Base-by-base conservation (phyloP, 164 flowering plant genomes). In the Annona cherimola region DNA sequence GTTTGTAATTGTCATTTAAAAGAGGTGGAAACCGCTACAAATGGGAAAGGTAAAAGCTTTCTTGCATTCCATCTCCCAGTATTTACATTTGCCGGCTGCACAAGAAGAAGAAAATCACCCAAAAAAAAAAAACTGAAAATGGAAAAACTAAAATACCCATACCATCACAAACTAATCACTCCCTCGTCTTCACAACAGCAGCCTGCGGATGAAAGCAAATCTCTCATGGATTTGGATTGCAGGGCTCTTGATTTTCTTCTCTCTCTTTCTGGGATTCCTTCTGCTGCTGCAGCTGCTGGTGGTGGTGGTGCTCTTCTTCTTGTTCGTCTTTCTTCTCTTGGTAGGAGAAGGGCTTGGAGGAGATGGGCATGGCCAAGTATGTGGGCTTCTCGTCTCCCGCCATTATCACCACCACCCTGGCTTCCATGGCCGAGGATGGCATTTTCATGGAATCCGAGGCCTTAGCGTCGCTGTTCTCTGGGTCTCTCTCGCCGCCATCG, bases 361-460 rank as follows among this genome's bases (percentile, higher is more conserved):
- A 78, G 14, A 79, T 72, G 2, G 93, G 96, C 2, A 90, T 89
- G 7, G 96, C 93, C 75, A 90, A 63, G 71, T 65, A 88, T 3
- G 86, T 91, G 0, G 96, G 89, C 70, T 84, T 86, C 60, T 64
- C 82, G 50, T 89, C 77, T 1, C 93, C 96, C 3, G 96, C 88
- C 96, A 91, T 86, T 42, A 91, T 88, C 71, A 91, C 96, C 70
- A 91, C 75, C 45, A 83, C 78, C 76, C 86, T 86, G 78, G 86
- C 86, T 54, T 87, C 92, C 57, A 50, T 50, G 62, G 76, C 74
- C 39, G 69, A 82, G 3, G 71, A 54, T n/a, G 79, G 75, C 3
- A 75, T 4, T 68, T 80, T 82, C 55, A 77, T 35, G 5, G 77
- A 41, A 1, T 76, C 81, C 3, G 72, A 79, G 2, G 64, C 70